A percentile compares a stretch with the other conserved stretches of the same genome.
These are phyloP conservation scores for Neofusicoccum sp. DNA, from an alignment of 2,329 filamentous ascomycete genomes.

Conservation along the genomic window DNA sequence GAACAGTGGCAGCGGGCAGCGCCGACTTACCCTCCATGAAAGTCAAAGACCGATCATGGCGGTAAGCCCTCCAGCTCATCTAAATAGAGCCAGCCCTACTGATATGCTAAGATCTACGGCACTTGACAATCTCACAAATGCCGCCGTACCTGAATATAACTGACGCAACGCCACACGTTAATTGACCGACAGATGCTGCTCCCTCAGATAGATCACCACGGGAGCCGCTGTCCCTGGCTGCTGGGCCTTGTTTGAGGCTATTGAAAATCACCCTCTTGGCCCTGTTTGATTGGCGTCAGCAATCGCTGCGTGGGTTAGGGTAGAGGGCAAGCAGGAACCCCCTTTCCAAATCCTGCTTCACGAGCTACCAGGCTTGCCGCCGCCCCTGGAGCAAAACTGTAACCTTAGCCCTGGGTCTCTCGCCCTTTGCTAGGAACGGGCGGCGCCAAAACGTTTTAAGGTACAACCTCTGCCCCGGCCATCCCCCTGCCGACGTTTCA, in stretches of 20 bases:
- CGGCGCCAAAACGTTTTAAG: background rate
- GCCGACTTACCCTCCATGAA: background rate
- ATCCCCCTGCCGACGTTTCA: background rate
- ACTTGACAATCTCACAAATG: background rate
- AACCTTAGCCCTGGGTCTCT: background rate
- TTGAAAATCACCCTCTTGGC: background rate
- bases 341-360: slow-evolving; percentile 1
- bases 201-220: background rate
- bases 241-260: background rate
- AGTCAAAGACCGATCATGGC: background rate
- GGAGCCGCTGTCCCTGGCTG: background rate
- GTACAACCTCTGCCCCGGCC: background rate
- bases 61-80: background rate
- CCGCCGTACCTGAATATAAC: slow-evolving; percentile 9
- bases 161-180: slow-evolving; percentile 13
- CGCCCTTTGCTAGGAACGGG: background rate
- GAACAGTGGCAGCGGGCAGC: background rate
- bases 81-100: slow-evolving; percentile 8
- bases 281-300: background rate
- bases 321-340: background rate
- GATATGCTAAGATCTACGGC: slow-evolving; percentile 11
- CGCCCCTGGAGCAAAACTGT: background rate
- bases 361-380: background rate
- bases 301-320: background rate
- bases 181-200: background rate